Evolutionary conservation across 2,329 filamentous ascomycete species (phyloP).

Genomic region (Waltergamsia citrina): DNA sequence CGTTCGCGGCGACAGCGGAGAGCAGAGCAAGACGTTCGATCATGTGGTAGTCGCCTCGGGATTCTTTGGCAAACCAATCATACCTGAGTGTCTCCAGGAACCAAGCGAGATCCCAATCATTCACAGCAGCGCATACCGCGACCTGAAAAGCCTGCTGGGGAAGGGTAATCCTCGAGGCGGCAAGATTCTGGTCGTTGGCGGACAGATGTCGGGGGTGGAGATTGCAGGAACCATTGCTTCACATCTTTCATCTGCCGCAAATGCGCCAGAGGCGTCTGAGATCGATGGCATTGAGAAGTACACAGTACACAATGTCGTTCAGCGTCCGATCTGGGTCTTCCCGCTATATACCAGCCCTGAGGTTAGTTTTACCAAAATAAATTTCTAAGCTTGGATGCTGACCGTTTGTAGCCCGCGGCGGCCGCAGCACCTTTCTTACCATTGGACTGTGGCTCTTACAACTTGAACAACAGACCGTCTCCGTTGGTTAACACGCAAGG

Average conservation of each 20-base stretch:
- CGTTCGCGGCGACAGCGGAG: slow-evolving; percentile 21
- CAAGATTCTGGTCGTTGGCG: slow-evolving; percentile 66
- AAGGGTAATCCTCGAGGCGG: slow-evolving; percentile 28
- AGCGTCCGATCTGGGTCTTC: slow-evolving; percentile 64
- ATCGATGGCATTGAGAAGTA: slow-evolving; percentile 37
- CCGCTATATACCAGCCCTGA: slow-evolving; percentile 47
- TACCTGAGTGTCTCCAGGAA: slow-evolving; percentile 32
- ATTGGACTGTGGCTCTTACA: slow-evolving; percentile 63
- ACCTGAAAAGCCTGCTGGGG: slow-evolving; percentile 37
- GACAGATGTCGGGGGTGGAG: slow-evolving; percentile 77
- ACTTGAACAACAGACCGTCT: slow-evolving; percentile 50
- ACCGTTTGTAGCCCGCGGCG: slow-evolving; percentile 28
- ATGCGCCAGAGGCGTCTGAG: slow-evolving; percentile 35
- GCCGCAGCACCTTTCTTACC: slow-evolving; percentile 57
- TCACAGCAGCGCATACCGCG: slow-evolving; percentile 60
- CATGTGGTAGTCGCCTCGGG: slow-evolving; percentile 65
- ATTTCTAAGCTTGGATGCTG: background rate
- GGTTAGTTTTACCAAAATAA: slow-evolving; percentile 20
- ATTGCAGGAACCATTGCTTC: slow-evolving; percentile 63
- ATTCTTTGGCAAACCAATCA: slow-evolving; percentile 57
- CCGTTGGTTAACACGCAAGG: slow-evolving; percentile 56
- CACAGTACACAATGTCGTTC: slow-evolving; percentile 58
- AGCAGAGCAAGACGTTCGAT: slow-evolving; percentile 51
- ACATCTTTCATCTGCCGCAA: slow-evolving; percentile 54
- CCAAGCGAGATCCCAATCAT: slow-evolving; percentile 38